Evolutionary conservation across 2,329 filamentous ascomycete genomes (phyloP).

Genomic region (Sarocladium strictum): DNA sequence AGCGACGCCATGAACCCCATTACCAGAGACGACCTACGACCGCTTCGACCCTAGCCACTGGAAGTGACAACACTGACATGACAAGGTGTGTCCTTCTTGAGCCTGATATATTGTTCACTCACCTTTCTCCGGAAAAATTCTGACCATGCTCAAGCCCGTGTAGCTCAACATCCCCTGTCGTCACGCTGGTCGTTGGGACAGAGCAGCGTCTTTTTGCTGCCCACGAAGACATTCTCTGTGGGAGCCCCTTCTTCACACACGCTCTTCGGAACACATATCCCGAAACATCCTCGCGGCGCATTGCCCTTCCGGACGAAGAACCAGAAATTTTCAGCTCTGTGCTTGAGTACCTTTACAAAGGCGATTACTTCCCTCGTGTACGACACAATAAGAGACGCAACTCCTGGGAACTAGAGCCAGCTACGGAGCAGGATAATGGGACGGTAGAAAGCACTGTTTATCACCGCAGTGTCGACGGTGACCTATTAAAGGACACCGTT

Average conservation of each 20-base stretch:
- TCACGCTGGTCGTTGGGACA: slow-evolving; percentile 74
- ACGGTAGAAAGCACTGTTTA: slow-evolving; percentile 61
- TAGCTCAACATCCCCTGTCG: slow-evolving; percentile 54
- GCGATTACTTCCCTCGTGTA: slow-evolving; percentile 83
- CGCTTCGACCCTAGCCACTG: slow-evolving; percentile 32
- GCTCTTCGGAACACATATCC: slow-evolving; percentile 29
- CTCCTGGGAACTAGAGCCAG: slow-evolving; percentile 75
- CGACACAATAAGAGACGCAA: slow-evolving; percentile 75
- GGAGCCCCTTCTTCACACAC: slow-evolving; percentile 67
- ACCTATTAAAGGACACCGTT: slow-evolving; percentile 80
- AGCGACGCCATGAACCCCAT: slow-evolving; percentile 46
- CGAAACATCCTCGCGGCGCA: slow-evolving; percentile 50
- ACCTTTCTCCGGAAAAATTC: not conserved
- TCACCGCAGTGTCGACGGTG: slow-evolving; percentile 56
- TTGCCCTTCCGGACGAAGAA: slow-evolving; percentile 77
- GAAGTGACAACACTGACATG: slow-evolving; percentile 30
- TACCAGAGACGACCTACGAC: slow-evolving; percentile 42
- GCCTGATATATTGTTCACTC: not conserved
- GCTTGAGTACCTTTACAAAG: slow-evolving; percentile 89
- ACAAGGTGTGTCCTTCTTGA: slow-evolving; percentile 33
- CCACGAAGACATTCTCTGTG: slow-evolving; percentile 76
- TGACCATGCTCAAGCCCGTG: not conserved
- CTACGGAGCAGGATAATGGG: slow-evolving; percentile 34
- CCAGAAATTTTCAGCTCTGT: slow-evolving; percentile 88
- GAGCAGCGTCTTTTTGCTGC: slow-evolving; percentile 86